Base-by-base conservation (phyloP, 352 stramenopile genomes). In the Phytophthora nicotianae region DNA sequence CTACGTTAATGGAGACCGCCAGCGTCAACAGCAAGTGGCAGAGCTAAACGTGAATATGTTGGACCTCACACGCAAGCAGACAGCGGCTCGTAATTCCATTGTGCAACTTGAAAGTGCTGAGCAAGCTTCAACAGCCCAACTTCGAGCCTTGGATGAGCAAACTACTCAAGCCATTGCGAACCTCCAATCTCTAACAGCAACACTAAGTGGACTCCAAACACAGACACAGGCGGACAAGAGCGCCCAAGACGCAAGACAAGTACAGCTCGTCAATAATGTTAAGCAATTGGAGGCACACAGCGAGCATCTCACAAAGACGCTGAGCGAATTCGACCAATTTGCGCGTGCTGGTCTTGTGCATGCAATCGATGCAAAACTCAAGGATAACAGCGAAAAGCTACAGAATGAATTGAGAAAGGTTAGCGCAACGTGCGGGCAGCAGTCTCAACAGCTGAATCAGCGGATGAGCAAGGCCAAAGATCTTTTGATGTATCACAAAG, bases 31-130 rank as follows among this genome's bases (percentile, higher is more conserved):
- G 29, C 75, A 79, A 61, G 26, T 88, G 16, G 68, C 68, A 0
- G 74, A 88, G 26, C 45, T 90, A 3, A 71, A 86, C 29, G 70
- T 74, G 7, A 72, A 62, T 3, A 51, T 90, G 27, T 27, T 80
- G 33, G 78, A 90, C 42, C 67, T 90, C 29, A 75, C 64, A 9
- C 62, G 64, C 14, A 84, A 88, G 49, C 77, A 87, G 26, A 81
- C 69, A 24, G 72, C 77, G 3, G 71, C 66, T 11, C 62, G 68
- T 0, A 79, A 73, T 38, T 64, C 76, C 0, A 75, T 88, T 24
- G 68, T 69, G 8, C 72, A 86, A 37, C 65, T 90, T 19, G 55
- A 73, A 26, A 80, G 57, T 19, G 50, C 68, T 0, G 47, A 77
- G 0, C 65, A 84, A 6, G 26, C 45, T 17, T 62, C 66, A 4